These are phyloP conservation scores for Cryphonectria carpinicola DNA, from an alignment of 2,329 filamentous ascomycete species.

Conservation along the genomic window DNA sequence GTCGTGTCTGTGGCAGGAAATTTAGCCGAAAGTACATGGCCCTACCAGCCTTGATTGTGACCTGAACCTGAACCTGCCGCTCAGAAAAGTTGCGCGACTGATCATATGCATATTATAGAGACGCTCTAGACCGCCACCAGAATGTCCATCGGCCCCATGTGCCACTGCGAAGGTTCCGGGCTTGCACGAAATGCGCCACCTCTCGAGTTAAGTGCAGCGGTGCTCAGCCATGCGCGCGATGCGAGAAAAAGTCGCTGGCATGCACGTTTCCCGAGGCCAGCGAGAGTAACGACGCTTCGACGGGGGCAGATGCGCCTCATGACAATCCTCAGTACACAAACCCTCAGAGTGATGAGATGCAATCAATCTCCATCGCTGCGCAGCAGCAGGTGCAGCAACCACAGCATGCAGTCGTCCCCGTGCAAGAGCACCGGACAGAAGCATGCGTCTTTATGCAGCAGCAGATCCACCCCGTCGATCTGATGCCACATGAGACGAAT, in stretches of 20 bases:
- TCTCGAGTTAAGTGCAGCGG: conserved; percentile 24
- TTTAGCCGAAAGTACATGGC: conserved; percentile 21
- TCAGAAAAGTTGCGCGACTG: neutral
- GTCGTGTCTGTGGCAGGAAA: conserved; percentile 19
- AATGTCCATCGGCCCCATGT: conserved; percentile 17
- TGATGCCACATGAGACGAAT: conserved; percentile 4
- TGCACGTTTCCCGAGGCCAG: conserved; percentile 18
- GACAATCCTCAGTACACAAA: neutral
- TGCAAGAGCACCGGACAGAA: conserved; percentile 7
- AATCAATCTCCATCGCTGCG: neutral
- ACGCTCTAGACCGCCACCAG: conserved; percentile 19
- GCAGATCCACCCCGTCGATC: conserved; percentile 5
- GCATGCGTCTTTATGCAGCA: conserved; percentile 2
- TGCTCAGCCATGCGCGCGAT: conserved; percentile 12
- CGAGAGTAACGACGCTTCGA: neutral
- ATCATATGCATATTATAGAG: conserved; percentile 1
- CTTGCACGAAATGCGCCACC: conserved; percentile 20
- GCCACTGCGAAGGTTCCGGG: conserved; percentile 21
- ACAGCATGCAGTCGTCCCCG: neutral
- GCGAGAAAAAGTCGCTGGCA: conserved; percentile 19
- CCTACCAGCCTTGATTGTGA: neutral
- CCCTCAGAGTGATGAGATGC: neutral
- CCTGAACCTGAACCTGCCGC: neutral
- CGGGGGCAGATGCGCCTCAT: neutral
- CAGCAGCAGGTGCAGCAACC: neutral